Evolutionary conservation across 768 basidiomycete species (phyloP), one percentile per base, ranked within the genome.

Genomic region (Nevesoporus exiguus): DNA sequence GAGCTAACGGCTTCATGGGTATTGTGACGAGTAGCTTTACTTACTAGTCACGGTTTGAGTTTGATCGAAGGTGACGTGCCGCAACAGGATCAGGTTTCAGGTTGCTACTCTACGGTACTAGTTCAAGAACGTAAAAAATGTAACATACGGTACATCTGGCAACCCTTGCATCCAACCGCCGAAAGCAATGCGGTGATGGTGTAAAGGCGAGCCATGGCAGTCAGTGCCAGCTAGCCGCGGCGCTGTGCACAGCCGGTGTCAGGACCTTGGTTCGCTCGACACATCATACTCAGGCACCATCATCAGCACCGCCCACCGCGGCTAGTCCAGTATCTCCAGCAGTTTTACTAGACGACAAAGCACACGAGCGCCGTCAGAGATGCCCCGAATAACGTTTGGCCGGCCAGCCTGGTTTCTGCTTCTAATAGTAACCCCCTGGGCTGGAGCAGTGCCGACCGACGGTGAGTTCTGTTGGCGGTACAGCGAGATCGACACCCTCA

Each of bases 1-100:
- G 58, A 27, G 70, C 61, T 33, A 73, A 68, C 51, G 77, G 51
- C 75, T 77, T 84, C 86, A 88, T 88, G 36, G 34, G 13, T 52
- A 40, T 49, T 17, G 59, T 21, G 47, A 51, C 6, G 10, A 33
- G 31, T 33, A 2, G n/a, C n/a, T n/a, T n/a, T n/a, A n/a, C n/a
- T n/a, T n/a, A n/a, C n/a, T n/a, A n/a, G 27, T 29, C 27, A 8
- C 27, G 4, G 27, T 29, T 4, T 29, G 27, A 29, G 27, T 29
- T 29, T 29, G 27, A 29, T 29, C 27, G 27, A 29, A 8, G 27
- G 8, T 4, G 27, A 29, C 27, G 8, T 4, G 27, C 27, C n/a
- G n/a, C n/a, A n/a, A 29, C 27, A 29, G 8, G 27, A 5, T 8
- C 27, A 29, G 5, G 27, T 29, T 29, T 29, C 27, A 29, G 27